Evolutionary conservation across 257 asterid species (phyloP).

Genomic region (Solanum habrochaites): DNA sequence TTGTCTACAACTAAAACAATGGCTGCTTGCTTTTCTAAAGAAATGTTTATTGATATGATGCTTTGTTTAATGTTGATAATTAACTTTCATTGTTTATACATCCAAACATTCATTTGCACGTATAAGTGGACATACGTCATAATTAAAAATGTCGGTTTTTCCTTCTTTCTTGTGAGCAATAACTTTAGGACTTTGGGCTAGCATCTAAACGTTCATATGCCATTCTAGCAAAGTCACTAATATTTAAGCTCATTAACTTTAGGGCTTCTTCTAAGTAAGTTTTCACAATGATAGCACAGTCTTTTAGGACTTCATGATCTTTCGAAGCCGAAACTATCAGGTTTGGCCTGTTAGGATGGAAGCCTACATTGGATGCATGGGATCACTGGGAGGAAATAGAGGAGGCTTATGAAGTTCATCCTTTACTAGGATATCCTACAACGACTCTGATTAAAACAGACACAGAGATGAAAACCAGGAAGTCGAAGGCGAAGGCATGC

Average conservation of each 20-base stretch:
- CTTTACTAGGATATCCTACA: too few relatives aligned
- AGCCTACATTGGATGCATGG: too few relatives aligned
- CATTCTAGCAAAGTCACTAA: slow-evolving; percentile 32
- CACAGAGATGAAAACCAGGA: too few relatives aligned
- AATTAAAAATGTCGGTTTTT: not conserved
- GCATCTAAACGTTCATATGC: too few relatives aligned
- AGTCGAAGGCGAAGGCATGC: too few relatives aligned
- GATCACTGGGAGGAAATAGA: too few relatives aligned
- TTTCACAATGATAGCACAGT: slow-evolving; percentile 31
- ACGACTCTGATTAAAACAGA: too few relatives aligned
- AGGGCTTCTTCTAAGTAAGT: slow-evolving; percentile 22
- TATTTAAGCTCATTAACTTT: slow-evolving; percentile 20
- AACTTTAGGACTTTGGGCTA: too few relatives aligned
- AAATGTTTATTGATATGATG: not conserved
- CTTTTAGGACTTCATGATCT: slow-evolving; percentile 2
- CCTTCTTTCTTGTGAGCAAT: not conserved
- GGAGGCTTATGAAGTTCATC: too few relatives aligned
- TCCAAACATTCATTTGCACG: not conserved
- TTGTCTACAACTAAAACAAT: not conserved
- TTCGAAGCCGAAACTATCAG: too few relatives aligned
- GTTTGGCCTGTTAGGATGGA: too few relatives aligned
- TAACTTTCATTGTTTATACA: not conserved
- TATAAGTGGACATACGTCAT: not conserved
- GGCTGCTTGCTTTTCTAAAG: not conserved
- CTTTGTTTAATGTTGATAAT: not conserved